Evolutionary conservation across 768 basidiomycete species (phyloP), one percentile per base, ranked within the genome.

Genomic region (Pleurotus salmoneostramineus): DNA sequence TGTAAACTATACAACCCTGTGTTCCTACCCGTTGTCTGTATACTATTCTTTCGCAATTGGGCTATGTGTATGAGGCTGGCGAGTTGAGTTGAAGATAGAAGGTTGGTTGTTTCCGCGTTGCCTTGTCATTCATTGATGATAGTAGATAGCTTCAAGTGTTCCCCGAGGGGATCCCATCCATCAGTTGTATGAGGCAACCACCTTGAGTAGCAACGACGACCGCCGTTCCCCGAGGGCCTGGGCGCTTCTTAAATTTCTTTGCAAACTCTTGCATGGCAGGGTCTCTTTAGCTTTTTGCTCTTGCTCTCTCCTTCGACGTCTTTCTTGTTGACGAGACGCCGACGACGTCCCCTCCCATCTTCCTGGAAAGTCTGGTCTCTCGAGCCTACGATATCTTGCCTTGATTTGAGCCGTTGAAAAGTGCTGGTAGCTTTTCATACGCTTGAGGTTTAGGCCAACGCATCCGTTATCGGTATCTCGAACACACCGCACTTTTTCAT

Each of bases 351-450:
- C 14, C 37, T 6, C 37, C 14, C 37, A 6, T 40, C 37, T 40
- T 40, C 37, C 6, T 40, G 6, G 37, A 40, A 14, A 40, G 14
- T 40, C 6, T 40, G 14, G n/a, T n/a, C n/a, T n/a, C n/a, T 40
- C 37, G 37, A 40, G 37, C 14, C 37, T 40, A 6, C 6, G 37
- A 40, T 14, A 6, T 40, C 37, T 6, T 40, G 14, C 6, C 44
- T 6, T 45, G 17, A 10, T 12, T 40, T 54, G 3, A 14, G 36
- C 21, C 40, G 52, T n/a, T 54, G 52, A 54, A 54, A 54, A 54
- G 52, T 54, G 52, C 52, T 54, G 52, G 52, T 54, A 36, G 52
- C 52, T 54, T 54, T 43, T 43, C 52, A 54, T 31, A 54, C 14
- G 52, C 34, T 54, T 17, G n/a, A 12, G n/a, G 8, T 10, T 31